Evolutionary conservation across 2,329 filamentous ascomycete genomes (phyloP).

Genomic region (Exophiala viscosa): DNA sequence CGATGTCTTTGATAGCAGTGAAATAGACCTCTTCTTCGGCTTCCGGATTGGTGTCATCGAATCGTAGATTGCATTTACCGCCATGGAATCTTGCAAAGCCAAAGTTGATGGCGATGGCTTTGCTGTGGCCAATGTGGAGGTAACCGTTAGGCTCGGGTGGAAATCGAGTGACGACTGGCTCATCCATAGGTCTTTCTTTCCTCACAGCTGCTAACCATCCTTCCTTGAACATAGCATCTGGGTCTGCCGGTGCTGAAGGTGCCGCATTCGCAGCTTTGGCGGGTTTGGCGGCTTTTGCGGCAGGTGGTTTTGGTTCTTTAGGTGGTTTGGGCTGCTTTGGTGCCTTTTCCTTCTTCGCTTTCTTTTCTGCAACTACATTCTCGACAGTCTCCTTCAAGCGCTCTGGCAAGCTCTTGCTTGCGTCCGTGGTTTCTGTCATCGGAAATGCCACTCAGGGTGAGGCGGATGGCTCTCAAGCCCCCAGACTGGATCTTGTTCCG

Average conservation of each 20-base stretch:
- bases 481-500: background rate
- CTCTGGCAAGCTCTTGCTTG: constrained; percentile 21
- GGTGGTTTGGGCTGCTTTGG: constrained; percentile 38
- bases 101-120: constrained; percentile 95
- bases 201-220: constrained; percentile 72
- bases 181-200: constrained; percentile 60
- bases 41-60: constrained; percentile 93
- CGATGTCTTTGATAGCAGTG: constrained; percentile 80
- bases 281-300: constrained; percentile 28
- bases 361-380: constrained; percentile 30
- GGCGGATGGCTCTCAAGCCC: too few relatives aligned
- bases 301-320: constrained; percentile 31
- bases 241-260: constrained; percentile 36
- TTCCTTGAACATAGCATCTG: constrained; percentile 71
- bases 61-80: constrained; percentile 72
- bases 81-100: constrained; percentile 84
- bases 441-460: background rate
- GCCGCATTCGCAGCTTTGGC: constrained; percentile 32
- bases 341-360: constrained; percentile 40
- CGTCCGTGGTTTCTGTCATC: constrained; percentile 24
- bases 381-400: constrained; percentile 38
- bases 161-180: constrained; percentile 62
- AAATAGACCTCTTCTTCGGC: constrained; percentile 90
- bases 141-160: constrained; percentile 90
- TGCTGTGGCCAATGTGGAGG: constrained; percentile 88